Conservation (phyloP, 2,329 filamentous ascomycete species). For the Sclerotinia nivalis region DNA sequence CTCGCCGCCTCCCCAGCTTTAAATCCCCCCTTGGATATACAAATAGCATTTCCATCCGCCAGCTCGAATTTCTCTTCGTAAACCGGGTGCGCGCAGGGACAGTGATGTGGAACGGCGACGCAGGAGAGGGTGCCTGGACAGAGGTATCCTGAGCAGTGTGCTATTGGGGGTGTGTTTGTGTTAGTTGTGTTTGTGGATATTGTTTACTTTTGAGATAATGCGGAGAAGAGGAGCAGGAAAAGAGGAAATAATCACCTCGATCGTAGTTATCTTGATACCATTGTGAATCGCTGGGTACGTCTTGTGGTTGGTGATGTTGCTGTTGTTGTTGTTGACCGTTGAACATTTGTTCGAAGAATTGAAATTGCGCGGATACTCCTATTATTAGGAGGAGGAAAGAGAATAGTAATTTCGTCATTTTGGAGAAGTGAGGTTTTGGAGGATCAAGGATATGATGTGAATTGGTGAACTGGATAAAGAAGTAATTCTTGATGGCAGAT, state of each 20-base stretch:
- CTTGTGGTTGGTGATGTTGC: slow-evolving; percentile 59
- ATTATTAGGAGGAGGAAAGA: slow-evolving; percentile 60
- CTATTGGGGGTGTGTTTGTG: slow-evolving; percentile 45
- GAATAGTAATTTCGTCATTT: slow-evolving; percentile 38
- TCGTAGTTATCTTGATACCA: slow-evolving; percentile 76
- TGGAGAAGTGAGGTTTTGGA: neutral
- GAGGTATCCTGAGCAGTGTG: slow-evolving; percentile 89
- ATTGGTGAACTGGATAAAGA: neutral
- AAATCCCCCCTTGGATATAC: slow-evolving; percentile 74
- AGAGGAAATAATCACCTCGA: slow-evolving; percentile 51
- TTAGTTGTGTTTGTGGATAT: too few species aligned
- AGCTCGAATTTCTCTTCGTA: slow-evolving; percentile 78
- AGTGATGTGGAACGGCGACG: slow-evolving; percentile 96
- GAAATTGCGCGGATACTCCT: slow-evolving; percentile 74
- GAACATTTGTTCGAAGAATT: slow-evolving; percentile 99
- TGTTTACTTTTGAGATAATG: neutral
- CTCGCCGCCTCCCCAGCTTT: slow-evolving; percentile 68
- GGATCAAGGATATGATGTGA: neutral
- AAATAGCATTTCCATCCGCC: slow-evolving; percentile 70
- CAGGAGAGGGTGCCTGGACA: slow-evolving; percentile 94
- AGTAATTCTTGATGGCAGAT: neutral
- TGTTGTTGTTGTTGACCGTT: slow-evolving; percentile 58
- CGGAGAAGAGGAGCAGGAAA: neutral
- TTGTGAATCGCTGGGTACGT: slow-evolving; percentile 79
- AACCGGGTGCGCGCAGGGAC: slow-evolving; percentile 80